Conservation (phyloP, 106 monocot genomes). For the Narthecium ossifragum region DNA sequence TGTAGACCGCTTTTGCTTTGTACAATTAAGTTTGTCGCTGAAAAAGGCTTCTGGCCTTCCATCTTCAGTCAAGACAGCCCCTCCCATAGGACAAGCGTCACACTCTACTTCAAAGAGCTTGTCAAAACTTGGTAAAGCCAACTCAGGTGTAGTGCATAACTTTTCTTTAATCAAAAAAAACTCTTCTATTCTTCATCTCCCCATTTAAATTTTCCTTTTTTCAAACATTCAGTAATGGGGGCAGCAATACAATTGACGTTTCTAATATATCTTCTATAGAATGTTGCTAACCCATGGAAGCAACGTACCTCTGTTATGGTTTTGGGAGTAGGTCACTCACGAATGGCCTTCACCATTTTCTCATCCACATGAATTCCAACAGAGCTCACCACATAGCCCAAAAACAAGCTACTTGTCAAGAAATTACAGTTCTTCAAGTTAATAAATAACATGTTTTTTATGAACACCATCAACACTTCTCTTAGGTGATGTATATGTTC, state of each 20-base stretch:
- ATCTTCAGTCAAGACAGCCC: neutral
- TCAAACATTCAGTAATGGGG: no score
- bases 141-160: no score
- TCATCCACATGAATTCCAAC: neutral
- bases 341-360: neutral
- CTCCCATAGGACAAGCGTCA: neutral
- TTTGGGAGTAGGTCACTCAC: neutral
- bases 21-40: neutral
- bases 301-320: neutral
- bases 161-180: no score
- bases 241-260: no score
- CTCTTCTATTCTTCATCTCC: no score
- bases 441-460: neutral
- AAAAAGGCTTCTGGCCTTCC: neutral
- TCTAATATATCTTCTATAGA: no score
- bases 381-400: neutral
- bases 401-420: neutral
- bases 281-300: neutral
- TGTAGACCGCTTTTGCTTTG: neutral
- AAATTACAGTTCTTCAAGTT: neutral
- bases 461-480: neutral
- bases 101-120: neutral
- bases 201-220: no score
- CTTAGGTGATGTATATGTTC: neutral
- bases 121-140: no score